These are phyloP conservation scores for Epipyxis sp. DNA, from an alignment of 108 stramenopile species.

Conservation along the genomic window DNA sequence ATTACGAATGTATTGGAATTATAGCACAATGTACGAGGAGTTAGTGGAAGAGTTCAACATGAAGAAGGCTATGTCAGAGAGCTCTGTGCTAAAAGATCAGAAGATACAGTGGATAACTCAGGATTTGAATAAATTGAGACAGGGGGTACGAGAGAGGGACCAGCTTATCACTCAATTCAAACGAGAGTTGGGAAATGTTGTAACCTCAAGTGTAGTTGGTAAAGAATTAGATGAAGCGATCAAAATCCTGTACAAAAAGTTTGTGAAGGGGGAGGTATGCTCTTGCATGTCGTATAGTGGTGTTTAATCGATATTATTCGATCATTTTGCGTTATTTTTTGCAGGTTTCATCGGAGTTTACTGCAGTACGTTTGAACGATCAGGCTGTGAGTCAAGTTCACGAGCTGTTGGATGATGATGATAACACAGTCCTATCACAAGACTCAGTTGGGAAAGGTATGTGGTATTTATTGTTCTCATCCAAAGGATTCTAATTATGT, in stretches of 20 bases:
- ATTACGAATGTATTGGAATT: no score
- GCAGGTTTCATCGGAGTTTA: no score
- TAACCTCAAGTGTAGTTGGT: slow-evolving; percentile 26
- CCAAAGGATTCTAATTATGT: no score
- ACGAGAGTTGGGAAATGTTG: slow-evolving; percentile 47
- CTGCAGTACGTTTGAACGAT: no score
- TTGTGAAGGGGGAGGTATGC: slow-evolving; percentile 44
- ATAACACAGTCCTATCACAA: no score
- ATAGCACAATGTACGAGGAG: slow-evolving; percentile 59
- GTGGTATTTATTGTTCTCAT: no score
- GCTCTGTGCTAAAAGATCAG: slow-evolving; percentile 48
- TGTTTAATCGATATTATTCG: no score
- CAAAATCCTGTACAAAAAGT: slow-evolving; percentile 41
- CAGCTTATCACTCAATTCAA: slow-evolving; percentile 41
- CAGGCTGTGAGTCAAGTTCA: no score
- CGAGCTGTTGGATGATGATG: no score
- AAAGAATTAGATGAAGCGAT: slow-evolving; percentile 55
- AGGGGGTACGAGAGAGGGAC: slow-evolving; percentile 46
- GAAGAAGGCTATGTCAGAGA: slow-evolving; percentile 50
- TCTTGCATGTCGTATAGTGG: no score
- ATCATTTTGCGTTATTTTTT: no score
- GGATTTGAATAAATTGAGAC: slow-evolving; percentile 45
- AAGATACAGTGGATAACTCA: slow-evolving; percentile 45
- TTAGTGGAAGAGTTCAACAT: slow-evolving; percentile 53
- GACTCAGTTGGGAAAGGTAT: no score